Evolutionary conservation across 768 basidiomycete genomes (phyloP).

Genomic region (Multifurca ochricompacta): DNA sequence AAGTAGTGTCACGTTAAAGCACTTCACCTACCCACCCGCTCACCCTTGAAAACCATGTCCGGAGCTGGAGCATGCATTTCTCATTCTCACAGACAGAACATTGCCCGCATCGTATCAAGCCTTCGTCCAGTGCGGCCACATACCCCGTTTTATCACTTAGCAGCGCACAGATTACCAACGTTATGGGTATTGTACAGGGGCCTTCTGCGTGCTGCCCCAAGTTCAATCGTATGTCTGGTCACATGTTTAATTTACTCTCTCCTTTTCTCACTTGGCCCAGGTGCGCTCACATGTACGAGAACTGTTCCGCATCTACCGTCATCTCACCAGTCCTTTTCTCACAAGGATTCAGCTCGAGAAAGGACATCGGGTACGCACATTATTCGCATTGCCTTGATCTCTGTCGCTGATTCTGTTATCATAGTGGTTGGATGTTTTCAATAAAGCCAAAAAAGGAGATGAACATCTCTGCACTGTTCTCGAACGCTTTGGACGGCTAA

Average conservation of each 20-base stretch:
- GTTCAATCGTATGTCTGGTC: conserved; percentile 41
- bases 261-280: conserved; percentile 30
- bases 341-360: conserved; percentile 41
- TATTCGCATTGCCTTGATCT: not conserved
- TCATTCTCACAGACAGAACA: not conserved
- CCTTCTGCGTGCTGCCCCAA: conserved; percentile 48
- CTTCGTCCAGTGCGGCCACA: conserved; percentile 37
- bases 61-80: no score
- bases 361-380: conserved; percentile 47
- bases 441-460: conserved; percentile 47
- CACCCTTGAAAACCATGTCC: no score
- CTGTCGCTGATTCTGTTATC: not conserved
- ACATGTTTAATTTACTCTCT: not conserved
- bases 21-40: no score
- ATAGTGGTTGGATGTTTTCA: conserved; percentile 57
- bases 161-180: conserved; percentile 69
- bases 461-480: conserved; percentile 38
- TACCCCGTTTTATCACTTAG: conserved; percentile 59
- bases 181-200: conserved; percentile 71
- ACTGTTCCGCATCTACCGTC: conserved; percentile 45
- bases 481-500: conserved; percentile 49
- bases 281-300: conserved; percentile 47
- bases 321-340: conserved; percentile 44
- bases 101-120: not conserved
- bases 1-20: no score